These are phyloP conservation scores for Kwoniella dendrophila DNA, from an alignment of 768 basidiomycete genomes.

Conservation along the genomic window DNA sequence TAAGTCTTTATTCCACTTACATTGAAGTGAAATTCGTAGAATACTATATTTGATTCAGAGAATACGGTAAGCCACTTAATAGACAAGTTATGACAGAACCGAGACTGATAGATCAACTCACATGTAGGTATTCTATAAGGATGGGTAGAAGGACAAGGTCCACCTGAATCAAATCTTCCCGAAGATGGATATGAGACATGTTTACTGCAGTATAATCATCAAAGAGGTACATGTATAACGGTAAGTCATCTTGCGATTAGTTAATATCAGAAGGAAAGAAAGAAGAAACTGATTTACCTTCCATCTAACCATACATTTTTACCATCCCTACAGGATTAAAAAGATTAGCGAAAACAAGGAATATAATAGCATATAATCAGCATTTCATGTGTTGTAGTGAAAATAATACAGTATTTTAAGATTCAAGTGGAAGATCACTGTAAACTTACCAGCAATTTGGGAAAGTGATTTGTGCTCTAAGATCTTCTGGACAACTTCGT, in stretches of 20 bases:
- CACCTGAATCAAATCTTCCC: constrained; percentile 31
- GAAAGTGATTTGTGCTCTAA: constrained; percentile 41
- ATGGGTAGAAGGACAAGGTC: constrained; percentile 38
- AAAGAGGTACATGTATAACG: background rate
- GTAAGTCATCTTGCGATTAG: too few species aligned
- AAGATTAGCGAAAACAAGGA: too few species aligned
- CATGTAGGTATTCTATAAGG: constrained; percentile 28
- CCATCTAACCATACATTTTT: constrained; percentile 33
- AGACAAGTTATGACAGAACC: background rate
- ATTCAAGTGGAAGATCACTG: too few species aligned
- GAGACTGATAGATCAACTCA: constrained; percentile 12
- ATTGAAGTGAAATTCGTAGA: constrained; percentile 41
- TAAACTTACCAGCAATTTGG: constrained; percentile 35
- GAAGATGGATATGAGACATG: constrained; percentile 36
- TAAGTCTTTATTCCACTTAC: constrained; percentile 9
- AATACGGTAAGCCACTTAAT: background rate
- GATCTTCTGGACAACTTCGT: constrained; percentile 28
- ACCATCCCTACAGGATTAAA: constrained; percentile 30
- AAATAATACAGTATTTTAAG: too few species aligned
- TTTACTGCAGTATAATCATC: constrained; percentile 1
- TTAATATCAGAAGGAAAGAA: background rate
- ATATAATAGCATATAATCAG: too few species aligned
- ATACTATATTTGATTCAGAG: constrained; percentile 16
- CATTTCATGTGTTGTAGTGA: too few species aligned
- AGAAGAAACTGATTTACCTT: background rate